Evolutionary conservation across 257 asterid genomes (phyloP).

Genomic region (Coffea eugenioides): DNA sequence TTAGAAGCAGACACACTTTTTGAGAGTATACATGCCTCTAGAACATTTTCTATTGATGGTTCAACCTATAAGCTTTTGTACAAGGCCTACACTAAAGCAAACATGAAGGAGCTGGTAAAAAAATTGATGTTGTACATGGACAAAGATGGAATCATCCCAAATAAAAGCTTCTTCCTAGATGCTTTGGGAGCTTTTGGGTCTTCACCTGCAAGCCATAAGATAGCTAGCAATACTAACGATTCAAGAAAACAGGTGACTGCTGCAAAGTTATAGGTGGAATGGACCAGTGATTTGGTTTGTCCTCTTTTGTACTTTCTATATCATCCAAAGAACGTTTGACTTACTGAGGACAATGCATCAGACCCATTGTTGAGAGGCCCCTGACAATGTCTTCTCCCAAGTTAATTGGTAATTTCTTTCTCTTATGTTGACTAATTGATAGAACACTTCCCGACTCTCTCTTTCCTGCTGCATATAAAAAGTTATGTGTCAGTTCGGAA

Average conservation of each 20-base stretch:
- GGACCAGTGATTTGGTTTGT: background rate
- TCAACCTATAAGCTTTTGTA: slow-evolving; percentile 84
- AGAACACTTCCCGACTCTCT: background rate
- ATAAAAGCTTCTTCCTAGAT: slow-evolving; percentile 80
- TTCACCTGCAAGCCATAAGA: slow-evolving; percentile 40
- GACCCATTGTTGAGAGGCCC: background rate
- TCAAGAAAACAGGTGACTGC: slow-evolving; percentile 19
- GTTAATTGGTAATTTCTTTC: background rate
- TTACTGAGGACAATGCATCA: background rate
- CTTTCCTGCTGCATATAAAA: slow-evolving; percentile 5
- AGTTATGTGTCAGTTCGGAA: background rate
- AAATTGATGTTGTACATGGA: slow-evolving; percentile 69
- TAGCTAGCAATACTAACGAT: slow-evolving; percentile 25
- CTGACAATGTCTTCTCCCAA: background rate
- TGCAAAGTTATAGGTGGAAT: slow-evolving; percentile 26
- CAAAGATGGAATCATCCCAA: slow-evolving; percentile 78
- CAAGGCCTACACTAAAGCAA: slow-evolving; percentile 81
- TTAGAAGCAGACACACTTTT: slow-evolving; percentile 74
- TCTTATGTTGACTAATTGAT: background rate
- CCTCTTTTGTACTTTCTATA: background rate
- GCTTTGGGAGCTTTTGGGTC: slow-evolving; percentile 74
- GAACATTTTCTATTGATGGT: slow-evolving; percentile 46
- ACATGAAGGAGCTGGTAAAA: slow-evolving; percentile 65
- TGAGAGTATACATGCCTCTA: slow-evolving; percentile 44
- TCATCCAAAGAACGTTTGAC: background rate